Evolutionary conservation across 2,329 filamentous ascomycete genomes (phyloP).

Genomic region (Xylariaceae sp.): DNA sequence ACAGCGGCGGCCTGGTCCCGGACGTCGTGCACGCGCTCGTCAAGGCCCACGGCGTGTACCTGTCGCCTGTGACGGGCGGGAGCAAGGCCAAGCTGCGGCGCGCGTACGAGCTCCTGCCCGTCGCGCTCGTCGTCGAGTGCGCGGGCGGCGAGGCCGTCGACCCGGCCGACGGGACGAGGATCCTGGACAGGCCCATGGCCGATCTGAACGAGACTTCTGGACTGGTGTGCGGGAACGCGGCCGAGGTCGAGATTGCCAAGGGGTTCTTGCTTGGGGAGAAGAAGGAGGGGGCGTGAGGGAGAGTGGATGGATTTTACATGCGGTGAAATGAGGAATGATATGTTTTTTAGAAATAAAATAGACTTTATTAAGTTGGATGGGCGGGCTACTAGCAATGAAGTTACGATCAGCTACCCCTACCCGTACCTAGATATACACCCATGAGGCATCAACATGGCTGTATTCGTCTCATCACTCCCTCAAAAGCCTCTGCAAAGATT

Average conservation of each 20-base stretch:
- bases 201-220: conserved; percentile 46
- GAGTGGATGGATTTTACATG: too few relatives aligned
- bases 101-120: conserved; percentile 54
- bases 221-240: conserved; percentile 42
- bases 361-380: too few relatives aligned
- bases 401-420: too few relatives aligned
- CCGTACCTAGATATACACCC: too few relatives aligned
- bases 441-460: too few relatives aligned
- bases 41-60: conserved; percentile 57
- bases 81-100: conserved; percentile 53
- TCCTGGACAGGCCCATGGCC: conserved; percentile 36
- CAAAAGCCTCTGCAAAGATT: conserved; percentile 37
- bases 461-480: conserved; percentile 12
- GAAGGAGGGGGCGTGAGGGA: too few relatives aligned
- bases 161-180: conserved; percentile 35
- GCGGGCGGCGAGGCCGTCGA: conserved; percentile 53
- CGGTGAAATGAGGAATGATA: too few relatives aligned
- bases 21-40: conserved; percentile 55
- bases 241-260: conserved; percentile 10
- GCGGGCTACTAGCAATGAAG: too few relatives aligned
- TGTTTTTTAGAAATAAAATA: too few relatives aligned
- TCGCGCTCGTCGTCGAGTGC: conserved; percentile 57
- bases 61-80: conserved; percentile 48
- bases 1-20: conserved; percentile 56
- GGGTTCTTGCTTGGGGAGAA: conserved; percentile 7